phyloP scores from a whole-genome alignment of 1,139 yeast species.

The Candida albicans region DNA sequence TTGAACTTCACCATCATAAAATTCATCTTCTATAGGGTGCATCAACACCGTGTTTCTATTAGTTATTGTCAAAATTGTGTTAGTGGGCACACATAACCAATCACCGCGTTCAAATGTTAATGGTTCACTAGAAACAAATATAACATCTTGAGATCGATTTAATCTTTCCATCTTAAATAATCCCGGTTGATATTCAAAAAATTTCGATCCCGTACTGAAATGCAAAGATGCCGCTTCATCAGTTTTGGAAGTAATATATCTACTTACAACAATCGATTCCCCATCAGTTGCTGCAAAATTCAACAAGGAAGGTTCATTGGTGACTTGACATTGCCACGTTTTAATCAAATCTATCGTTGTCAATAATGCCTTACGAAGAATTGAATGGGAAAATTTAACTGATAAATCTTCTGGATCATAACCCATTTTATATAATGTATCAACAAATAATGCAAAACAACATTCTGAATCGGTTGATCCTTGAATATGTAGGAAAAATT shows the following conservation, averaged over 20 bases:
- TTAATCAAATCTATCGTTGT: conserved; percentile 73
- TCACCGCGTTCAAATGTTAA: conserved; percentile 94
- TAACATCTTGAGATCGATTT: conserved; percentile 88
- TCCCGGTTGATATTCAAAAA: conserved; percentile 86
- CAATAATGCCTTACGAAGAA: conserved; percentile 66
- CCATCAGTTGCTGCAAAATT: conserved; percentile 98
- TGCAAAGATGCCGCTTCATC: conserved; percentile 97
- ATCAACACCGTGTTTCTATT: conserved; percentile 77
- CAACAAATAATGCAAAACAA: conserved; percentile 85
- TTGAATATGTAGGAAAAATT: conserved; percentile 75
- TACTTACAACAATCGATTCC: conserved; percentile 77
- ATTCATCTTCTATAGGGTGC: conserved; percentile 91
- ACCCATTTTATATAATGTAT: conserved; percentile 74
- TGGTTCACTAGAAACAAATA: conserved; percentile 97
- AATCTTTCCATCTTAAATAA: conserved; percentile 91
- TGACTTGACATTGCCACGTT: conserved; percentile 54
- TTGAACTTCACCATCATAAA: conserved; percentile 62
- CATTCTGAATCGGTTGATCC: conserved; percentile 97
- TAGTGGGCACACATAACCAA: conserved; percentile 97
- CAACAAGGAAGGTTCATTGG: conserved; percentile 76
- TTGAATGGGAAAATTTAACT: conserved; percentile 47
- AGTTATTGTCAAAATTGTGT: conserved; percentile 79
- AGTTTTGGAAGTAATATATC: conserved; percentile 84
- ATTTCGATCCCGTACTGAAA: conserved; percentile 89
- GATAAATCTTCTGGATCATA: conserved; percentile 54